A percentile compares a stretch with the other conserved stretches of the same genome.
Evolutionary conservation across 768 basidiomycete genomes (phyloP).

Genomic region (Terana coerulea): DNA sequence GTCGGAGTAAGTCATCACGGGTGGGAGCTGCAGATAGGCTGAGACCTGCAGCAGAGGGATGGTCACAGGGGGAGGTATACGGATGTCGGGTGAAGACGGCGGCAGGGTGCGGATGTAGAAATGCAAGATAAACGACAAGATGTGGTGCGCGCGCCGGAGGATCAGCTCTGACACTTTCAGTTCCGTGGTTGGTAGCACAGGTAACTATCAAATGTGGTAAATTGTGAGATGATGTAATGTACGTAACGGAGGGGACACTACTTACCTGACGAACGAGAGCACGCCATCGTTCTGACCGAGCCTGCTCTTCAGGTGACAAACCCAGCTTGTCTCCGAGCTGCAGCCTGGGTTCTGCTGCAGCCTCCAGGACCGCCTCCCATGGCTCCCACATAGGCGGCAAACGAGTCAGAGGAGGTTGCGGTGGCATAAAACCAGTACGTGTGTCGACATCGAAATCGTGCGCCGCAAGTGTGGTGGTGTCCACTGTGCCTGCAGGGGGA

Average conservation of each 20-base stretch:
- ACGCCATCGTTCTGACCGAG: slow-evolving; percentile 39
- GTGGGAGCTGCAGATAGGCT: slow-evolving; percentile 71
- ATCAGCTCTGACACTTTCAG: slow-evolving; percentile 39
- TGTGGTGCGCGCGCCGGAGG: slow-evolving; percentile 52
- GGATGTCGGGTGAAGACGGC: slow-evolving; percentile 31
- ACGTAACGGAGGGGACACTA: neutral
- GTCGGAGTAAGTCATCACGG: slow-evolving; percentile 87
- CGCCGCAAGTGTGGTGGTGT: slow-evolving; percentile 35
- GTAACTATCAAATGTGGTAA: slow-evolving; percentile 30
- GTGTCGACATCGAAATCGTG: slow-evolving; percentile 84
- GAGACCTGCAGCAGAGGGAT: slow-evolving; percentile 75
- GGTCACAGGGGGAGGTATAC: slow-evolving; percentile 67
- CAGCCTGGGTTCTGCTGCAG: slow-evolving; percentile 44
- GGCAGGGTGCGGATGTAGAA: slow-evolving; percentile 50
- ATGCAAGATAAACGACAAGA: slow-evolving; percentile 52
- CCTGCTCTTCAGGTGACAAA: slow-evolving; percentile 28
- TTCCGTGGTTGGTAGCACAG: slow-evolving; percentile 32
- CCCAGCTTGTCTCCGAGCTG: slow-evolving; percentile 42
- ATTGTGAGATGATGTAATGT: slow-evolving; percentile 7
- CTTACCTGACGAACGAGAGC: slow-evolving; percentile 37
- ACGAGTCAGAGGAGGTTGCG: slow-evolving; percentile 60
- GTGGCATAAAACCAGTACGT: slow-evolving; percentile 89
- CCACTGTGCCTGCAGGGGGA: slow-evolving; percentile 25
- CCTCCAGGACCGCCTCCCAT: slow-evolving; percentile 67
- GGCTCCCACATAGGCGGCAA: slow-evolving; percentile 59